These are phyloP conservation scores for Conidiobolus incongruus DNA, from an alignment of 371 early-diverging fungal species.

Conservation along the genomic window DNA sequence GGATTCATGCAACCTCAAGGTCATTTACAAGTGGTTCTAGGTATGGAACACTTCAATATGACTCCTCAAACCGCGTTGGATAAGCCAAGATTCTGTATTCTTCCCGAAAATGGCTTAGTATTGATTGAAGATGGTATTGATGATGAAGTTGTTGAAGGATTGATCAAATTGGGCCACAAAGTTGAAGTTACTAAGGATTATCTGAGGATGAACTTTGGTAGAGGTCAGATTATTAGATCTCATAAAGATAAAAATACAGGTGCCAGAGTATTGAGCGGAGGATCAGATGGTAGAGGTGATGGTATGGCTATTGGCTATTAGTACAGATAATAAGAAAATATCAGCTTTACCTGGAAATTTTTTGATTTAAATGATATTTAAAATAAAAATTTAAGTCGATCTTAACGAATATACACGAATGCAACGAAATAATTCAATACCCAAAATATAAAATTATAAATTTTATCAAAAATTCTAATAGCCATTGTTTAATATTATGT, in stretches of 20 bases:
- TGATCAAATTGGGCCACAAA: constrained; percentile 31
- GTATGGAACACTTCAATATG: constrained; percentile 18
- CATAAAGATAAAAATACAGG: not conserved
- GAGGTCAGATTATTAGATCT: constrained; percentile 38
- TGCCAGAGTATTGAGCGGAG: not conserved
- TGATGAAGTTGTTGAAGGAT: constrained; percentile 12
- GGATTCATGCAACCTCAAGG: constrained; percentile 41
- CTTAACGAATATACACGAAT: no score
- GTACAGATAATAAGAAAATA: not conserved
- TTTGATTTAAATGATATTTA: no score
- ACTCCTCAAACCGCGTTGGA: constrained; percentile 50
- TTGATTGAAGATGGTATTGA: constrained; percentile 36
- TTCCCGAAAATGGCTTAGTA: constrained; percentile 15
- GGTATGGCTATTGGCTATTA: not conserved
- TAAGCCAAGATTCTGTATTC: constrained; percentile 37
- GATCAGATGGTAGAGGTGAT: not conserved
- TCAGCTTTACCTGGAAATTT: not conserved
- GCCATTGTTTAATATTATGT: no score
- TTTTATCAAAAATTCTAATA: no score
- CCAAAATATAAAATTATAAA: no score
- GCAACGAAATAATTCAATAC: no score
- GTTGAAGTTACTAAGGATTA: constrained; percentile 17
- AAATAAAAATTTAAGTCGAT: no score
- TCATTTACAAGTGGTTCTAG: constrained; percentile 44
- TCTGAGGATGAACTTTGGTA: constrained; percentile 34